These are phyloP conservation scores for Gracilaria domingensis DNA, from an alignment of 23 red algal species.

Conservation along the genomic window DNA sequence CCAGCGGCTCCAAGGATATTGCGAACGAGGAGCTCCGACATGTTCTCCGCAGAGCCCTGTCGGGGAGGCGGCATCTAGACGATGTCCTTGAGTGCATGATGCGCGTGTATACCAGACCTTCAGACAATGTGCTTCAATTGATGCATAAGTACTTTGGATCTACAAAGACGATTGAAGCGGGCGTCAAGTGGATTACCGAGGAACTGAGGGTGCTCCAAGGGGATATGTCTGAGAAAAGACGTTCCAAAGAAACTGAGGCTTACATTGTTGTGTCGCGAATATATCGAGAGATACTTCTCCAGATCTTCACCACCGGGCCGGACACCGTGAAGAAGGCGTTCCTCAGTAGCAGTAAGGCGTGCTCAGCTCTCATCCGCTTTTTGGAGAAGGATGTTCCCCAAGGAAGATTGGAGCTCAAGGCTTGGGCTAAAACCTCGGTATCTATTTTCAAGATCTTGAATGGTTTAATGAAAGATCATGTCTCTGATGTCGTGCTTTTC, in stretches of 20 bases:
- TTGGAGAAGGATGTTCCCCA: conserved; percentile 2
- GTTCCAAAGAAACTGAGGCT: background rate
- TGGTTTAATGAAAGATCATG: conserved; percentile 18
- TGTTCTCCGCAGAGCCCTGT: conserved; percentile 9
- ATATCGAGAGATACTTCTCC: conserved; percentile 43
- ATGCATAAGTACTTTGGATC: conserved; percentile 39
- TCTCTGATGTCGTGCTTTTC: conserved; percentile 16
- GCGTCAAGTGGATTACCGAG: conserved; percentile 22
- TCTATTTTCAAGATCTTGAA: conserved; percentile 25
- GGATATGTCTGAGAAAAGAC: background rate
- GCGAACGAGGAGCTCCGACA: background rate
- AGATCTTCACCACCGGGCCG: conserved; percentile 14
- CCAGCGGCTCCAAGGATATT: background rate
- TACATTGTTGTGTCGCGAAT: background rate
- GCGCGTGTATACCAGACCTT: conserved; percentile 3
- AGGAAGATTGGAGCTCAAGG: background rate
- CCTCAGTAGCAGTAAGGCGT: conserved; percentile 29
- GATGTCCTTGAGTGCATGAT: conserved; percentile 42
- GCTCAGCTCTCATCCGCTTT: conserved; percentile 12
- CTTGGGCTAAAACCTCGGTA: conserved; percentile 6
- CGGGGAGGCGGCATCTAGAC: background rate
- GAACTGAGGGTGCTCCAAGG: background rate
- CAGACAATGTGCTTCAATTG: conserved; percentile 1
- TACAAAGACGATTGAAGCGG: conserved; percentile 3
- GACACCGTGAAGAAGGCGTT: conserved; percentile 28